These are phyloP conservation scores for Zasmidium citrigriseum DNA, from an alignment of 2,329 filamentous ascomycete species.

Conservation along the genomic window DNA sequence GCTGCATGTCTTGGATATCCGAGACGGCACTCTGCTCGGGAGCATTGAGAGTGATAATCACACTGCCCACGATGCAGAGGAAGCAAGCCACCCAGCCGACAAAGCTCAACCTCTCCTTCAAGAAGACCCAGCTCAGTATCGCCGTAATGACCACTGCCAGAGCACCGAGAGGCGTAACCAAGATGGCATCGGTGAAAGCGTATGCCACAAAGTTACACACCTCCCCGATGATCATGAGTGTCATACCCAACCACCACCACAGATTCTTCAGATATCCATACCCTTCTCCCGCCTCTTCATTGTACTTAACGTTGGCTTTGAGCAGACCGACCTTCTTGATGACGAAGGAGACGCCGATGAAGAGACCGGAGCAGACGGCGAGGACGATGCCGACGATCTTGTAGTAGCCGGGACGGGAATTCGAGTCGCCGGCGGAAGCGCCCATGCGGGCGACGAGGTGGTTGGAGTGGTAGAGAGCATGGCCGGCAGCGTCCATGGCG, in stretches of 20 bases:
- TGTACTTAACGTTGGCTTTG: constrained; percentile 92
- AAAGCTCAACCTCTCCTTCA: constrained; percentile 93
- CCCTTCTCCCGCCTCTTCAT: constrained; percentile 91
- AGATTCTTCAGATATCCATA: constrained; percentile 95
- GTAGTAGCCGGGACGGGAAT: constrained; percentile 60
- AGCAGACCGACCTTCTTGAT: constrained; percentile 91
- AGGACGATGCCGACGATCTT: constrained; percentile 85
- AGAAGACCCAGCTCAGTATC: constrained; percentile 86
- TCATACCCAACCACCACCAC: constrained; percentile 97
- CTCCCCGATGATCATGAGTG: constrained; percentile 92
- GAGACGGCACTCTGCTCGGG: constrained; percentile 81
- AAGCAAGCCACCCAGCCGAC: constrained; percentile 96
- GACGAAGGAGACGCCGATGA: constrained; percentile 94
- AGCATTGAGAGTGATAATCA: constrained; percentile 93
- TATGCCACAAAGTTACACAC: constrained; percentile 98
- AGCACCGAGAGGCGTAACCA: constrained; percentile 89
- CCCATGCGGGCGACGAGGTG: constrained; percentile 50
- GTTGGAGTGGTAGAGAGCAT: constrained; percentile 42
- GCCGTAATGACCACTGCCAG: constrained; percentile 91
- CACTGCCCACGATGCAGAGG: constrained; percentile 87
- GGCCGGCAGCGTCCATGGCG: constrained; percentile 46
- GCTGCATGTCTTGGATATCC: constrained; percentile 89
- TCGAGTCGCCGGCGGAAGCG: constrained; percentile 18
- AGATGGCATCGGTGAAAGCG: constrained; percentile 92
- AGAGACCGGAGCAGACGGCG: constrained; percentile 82